phyloP scores from a whole-genome alignment of 2,329 filamentous ascomycete genomes.

The Alternaria triticina region DNA sequence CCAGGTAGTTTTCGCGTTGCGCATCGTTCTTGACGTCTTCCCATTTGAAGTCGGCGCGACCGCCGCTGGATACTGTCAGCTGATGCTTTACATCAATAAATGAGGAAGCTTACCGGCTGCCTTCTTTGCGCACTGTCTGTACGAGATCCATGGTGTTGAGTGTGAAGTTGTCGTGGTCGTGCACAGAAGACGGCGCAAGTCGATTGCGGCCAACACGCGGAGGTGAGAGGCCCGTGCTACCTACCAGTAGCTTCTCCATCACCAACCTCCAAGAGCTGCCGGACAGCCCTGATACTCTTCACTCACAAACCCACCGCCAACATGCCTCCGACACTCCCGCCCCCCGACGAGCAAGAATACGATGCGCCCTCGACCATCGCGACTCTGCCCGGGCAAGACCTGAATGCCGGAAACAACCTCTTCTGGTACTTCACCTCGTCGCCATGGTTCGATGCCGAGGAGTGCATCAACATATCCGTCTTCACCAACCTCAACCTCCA shows the following conservation, averaged over 20 bases:
- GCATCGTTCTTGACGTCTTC: constrained; percentile 85
- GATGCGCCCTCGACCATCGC: constrained; percentile 29
- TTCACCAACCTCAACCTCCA: constrained; percentile 58
- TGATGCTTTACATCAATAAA: neutral
- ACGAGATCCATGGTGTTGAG: constrained; percentile 80
- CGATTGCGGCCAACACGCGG: constrained; percentile 32
- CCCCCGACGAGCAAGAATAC: constrained; percentile 43
- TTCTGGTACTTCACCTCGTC: constrained; percentile 68
- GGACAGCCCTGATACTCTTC: neutral
- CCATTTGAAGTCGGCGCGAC: constrained; percentile 93
- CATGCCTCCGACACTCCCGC: constrained; percentile 37
- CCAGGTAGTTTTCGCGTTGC: constrained; percentile 90
- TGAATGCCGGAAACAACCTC: constrained; percentile 48
- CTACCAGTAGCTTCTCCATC: constrained; percentile 2
- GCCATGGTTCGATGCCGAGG: constrained; percentile 67
- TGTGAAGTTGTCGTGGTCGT: constrained; percentile 6
- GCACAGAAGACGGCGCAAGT: neutral
- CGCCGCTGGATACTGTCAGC: constrained; percentile 64
- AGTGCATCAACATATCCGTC: constrained; percentile 64
- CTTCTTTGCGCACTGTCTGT: constrained; percentile 89
- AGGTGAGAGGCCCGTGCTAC: constrained; percentile 26
- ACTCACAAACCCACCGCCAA: constrained; percentile 11
- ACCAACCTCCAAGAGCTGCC: constrained; percentile 1
- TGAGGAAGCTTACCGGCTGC: constrained; percentile 63
- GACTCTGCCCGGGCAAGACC: constrained; percentile 27